phyloP scores from a whole-genome alignment of 2,329 filamentous ascomycete species.

The Coleophoma eucalyptorum region DNA sequence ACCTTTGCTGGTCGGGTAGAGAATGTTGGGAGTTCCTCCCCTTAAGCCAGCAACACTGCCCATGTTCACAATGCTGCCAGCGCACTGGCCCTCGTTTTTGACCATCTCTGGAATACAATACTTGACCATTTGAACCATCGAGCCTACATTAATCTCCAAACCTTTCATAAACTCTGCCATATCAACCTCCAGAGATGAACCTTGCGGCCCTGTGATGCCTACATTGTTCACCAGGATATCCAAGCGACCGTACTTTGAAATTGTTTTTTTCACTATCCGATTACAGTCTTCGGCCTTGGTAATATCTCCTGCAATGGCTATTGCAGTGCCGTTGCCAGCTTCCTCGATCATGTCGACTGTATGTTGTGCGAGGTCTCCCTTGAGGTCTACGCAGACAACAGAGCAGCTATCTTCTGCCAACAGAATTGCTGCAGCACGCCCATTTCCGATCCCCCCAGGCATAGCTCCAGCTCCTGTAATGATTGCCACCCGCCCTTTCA shows the following conservation, averaged over 20 bases:
- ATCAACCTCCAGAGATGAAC: constrained; percentile 58
- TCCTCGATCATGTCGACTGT: constrained; percentile 49
- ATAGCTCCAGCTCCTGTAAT: constrained; percentile 55
- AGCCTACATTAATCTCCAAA: constrained; percentile 59
- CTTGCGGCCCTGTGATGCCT: constrained; percentile 53
- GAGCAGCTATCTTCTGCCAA: constrained; percentile 53
- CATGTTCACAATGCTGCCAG: constrained; percentile 33
- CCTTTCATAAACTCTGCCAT: constrained; percentile 52
- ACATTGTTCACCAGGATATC: constrained; percentile 62
- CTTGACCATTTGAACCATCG: constrained; percentile 63
- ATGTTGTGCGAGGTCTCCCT: constrained; percentile 41
- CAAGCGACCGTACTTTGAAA: constrained; percentile 47
- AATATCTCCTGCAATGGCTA: constrained; percentile 48
- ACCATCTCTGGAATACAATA: constrained; percentile 57
- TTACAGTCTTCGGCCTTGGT: constrained; percentile 48
- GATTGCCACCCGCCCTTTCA: constrained; percentile 43
- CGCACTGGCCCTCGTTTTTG: constrained; percentile 35
- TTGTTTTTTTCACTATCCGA: constrained; percentile 30
- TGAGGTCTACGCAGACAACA: constrained; percentile 54
- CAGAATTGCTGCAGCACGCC: constrained; percentile 52
- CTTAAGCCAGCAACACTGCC: constrained; percentile 28
- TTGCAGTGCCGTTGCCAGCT: constrained; percentile 33
- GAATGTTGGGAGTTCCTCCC: constrained; percentile 39
- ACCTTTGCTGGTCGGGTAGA: constrained; percentile 45
- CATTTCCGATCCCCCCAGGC: constrained; percentile 57